Evolutionary conservation across 805 yeast genomes (phyloP).

Genomic region (Saturnispora diversa): DNA sequence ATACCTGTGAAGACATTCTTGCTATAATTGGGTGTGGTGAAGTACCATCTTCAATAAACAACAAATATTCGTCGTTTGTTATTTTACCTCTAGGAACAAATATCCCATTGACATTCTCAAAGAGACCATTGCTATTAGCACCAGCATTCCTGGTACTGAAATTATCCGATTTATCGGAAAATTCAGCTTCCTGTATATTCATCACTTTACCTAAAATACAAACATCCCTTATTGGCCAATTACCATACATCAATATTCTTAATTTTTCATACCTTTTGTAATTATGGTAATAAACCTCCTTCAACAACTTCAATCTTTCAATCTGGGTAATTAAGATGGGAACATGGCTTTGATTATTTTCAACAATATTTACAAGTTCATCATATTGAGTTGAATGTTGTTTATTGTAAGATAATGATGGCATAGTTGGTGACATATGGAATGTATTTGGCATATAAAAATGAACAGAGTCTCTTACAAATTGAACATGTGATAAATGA

Average conservation of each 20-base stretch:
- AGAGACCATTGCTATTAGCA: too few relatives aligned
- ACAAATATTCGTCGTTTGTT: slow-evolving; percentile 3
- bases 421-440: slow-evolving; percentile 27
- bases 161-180: neutral
- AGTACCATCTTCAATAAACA: slow-evolving; percentile 12
- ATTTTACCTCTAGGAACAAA: slow-evolving; percentile 3
- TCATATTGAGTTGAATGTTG: neutral
- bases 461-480: slow-evolving; percentile 20
- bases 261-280: slow-evolving; percentile 14
- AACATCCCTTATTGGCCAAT: slow-evolving; percentile 36
- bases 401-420: neutral
- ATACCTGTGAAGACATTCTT: slow-evolving; percentile 1
- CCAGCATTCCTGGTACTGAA: too few relatives aligned
- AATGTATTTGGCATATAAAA: slow-evolving; percentile 32
- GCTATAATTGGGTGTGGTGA: neutral
- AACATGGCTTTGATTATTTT: slow-evolving; percentile 12
- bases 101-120: neutral
- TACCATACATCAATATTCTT: slow-evolving; percentile 27
- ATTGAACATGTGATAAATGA: slow-evolving; percentile 21
- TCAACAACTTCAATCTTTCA: slow-evolving; percentile 14
- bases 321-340: slow-evolving; percentile 31
- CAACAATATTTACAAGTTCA: neutral
- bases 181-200: neutral
- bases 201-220: slow-evolving; percentile 28
- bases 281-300: slow-evolving; percentile 23